These are phyloP conservation scores for Sugiyamaella neomexicana DNA, from an alignment of 1,139 yeast species.

Conservation along the genomic window DNA sequence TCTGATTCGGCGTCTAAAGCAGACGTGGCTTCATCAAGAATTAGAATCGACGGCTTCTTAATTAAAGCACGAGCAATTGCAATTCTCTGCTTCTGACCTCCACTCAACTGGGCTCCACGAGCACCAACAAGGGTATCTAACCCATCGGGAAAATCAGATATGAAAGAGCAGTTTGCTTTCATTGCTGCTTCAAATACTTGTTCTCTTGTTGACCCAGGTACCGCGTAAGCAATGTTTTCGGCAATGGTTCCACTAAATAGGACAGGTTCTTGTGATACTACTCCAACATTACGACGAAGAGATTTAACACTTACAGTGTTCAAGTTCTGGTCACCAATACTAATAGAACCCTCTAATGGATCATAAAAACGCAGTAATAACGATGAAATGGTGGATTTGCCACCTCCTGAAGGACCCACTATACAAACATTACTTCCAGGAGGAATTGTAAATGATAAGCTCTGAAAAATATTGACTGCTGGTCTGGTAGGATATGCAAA, in stretches of 20 bases:
- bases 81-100: constrained; percentile 83
- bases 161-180: constrained; percentile 79
- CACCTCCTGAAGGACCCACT: constrained; percentile 96
- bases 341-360: constrained; percentile 63
- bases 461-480: constrained; percentile 63
- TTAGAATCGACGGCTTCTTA: constrained; percentile 67
- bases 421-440: constrained; percentile 89
- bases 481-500: constrained; percentile 90
- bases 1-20: constrained; percentile 87
- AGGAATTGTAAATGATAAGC: constrained; percentile 63
- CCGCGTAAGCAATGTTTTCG: constrained; percentile 82
- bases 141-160: constrained; percentile 73
- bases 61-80: constrained; percentile 82
- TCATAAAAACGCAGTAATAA: constrained; percentile 78
- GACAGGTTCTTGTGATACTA: constrained; percentile 94
- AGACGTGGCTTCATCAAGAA: constrained; percentile 80
- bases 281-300: constrained; percentile 72
- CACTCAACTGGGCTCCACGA: constrained; percentile 81
- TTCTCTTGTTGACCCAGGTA: constrained; percentile 55
- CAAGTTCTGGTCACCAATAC: constrained; percentile 70
- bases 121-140: constrained; percentile 86
- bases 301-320: constrained; percentile 68
- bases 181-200: constrained; percentile 71
- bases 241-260: constrained; percentile 85
- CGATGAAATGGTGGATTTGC: constrained; percentile 88